phyloP scores from a whole-genome alignment of 192 early-diverging fungal species.

The Podila verticillata region DNA sequence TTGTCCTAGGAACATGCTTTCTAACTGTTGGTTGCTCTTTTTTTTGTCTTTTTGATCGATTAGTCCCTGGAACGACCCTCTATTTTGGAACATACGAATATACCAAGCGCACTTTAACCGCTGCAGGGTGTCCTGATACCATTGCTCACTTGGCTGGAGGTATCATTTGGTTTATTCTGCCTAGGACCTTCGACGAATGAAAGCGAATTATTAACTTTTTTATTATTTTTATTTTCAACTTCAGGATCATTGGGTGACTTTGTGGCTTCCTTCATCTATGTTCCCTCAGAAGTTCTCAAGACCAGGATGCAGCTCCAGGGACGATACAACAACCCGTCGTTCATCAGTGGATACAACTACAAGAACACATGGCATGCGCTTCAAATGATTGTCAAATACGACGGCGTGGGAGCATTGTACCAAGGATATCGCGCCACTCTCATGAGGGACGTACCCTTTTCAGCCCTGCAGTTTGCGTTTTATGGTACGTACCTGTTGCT shows the following conservation, averaged over 20 bases:
- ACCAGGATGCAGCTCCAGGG: slow-evolving; percentile 85
- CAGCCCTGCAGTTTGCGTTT: slow-evolving; percentile 68
- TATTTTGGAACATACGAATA: slow-evolving; percentile 70
- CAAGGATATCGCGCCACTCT: slow-evolving; percentile 68
- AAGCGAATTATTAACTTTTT: too few relatives aligned
- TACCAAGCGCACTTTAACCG: slow-evolving; percentile 62
- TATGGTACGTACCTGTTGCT: slow-evolving; percentile 55
- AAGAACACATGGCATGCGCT: slow-evolving; percentile 71
- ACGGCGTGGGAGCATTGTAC: slow-evolving; percentile 69
- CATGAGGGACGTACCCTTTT: slow-evolving; percentile 66
- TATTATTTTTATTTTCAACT: background rate
- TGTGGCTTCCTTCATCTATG: slow-evolving; percentile 65
- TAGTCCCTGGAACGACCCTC: slow-evolving; percentile 64
- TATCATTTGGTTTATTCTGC: background rate
- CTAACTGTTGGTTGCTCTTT: background rate
- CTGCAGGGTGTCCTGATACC: slow-evolving; percentile 57
- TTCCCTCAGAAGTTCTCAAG: slow-evolving; percentile 74
- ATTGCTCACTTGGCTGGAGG: slow-evolving; percentile 64
- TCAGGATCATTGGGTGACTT: slow-evolving; percentile 63
- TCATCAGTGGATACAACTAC: slow-evolving; percentile 77
- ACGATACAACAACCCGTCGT: slow-evolving; percentile 72
- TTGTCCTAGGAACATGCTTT: background rate
- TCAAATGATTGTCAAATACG: slow-evolving; percentile 65
- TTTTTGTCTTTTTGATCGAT: background rate
- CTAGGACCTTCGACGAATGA: background rate